phyloP scores from a whole-genome alignment of 495 filamentous ascomycete genomes.

The Trichoderma virens region DNA sequence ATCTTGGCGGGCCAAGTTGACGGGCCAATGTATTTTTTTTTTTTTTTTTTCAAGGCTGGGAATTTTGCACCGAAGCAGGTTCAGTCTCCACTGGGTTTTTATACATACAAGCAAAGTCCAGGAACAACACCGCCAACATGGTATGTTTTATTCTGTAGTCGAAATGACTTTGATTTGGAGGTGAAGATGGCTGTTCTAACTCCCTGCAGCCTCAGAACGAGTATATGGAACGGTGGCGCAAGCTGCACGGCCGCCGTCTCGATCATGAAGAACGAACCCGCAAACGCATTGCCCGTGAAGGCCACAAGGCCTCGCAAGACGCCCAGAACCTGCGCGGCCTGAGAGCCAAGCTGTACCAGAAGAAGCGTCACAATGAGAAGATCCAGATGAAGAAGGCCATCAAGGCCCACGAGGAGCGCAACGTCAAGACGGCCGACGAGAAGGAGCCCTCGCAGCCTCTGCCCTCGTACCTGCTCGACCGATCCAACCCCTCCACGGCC shows the following conservation, averaged over 20 bases:
- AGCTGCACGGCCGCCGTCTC: slow-evolving; percentile 66
- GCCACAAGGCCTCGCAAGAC: slow-evolving; percentile 74
- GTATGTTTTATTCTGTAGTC: neutral
- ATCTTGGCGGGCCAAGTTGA: neutral
- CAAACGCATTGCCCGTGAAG: slow-evolving; percentile 81
- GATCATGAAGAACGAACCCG: slow-evolving; percentile 88
- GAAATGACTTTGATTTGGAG: neutral
- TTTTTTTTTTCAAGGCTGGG: neutral
- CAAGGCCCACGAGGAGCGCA: slow-evolving; percentile 87
- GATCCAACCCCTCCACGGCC: slow-evolving; percentile 74
- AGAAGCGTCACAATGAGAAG: slow-evolving; percentile 93
- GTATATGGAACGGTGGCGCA: slow-evolving; percentile 84
- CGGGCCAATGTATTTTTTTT: too few species aligned
- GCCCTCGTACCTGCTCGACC: slow-evolving; percentile 85
- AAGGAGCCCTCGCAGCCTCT: slow-evolving; percentile 66
- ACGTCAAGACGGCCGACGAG: slow-evolving; percentile 79
- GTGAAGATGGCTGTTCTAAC: neutral
- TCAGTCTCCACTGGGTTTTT: neutral
- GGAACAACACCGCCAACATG: slow-evolving; percentile 1
- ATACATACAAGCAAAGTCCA: neutral
- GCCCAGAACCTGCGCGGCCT: slow-evolving; percentile 88
- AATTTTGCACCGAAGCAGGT: neutral
- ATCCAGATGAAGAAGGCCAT: slow-evolving; percentile 99
- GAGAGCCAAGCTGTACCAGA: slow-evolving; percentile 87
- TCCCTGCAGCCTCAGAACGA: slow-evolving; percentile 74